A percentile compares a stretch with the other conserved stretches of the same genome.
phyloP scores from a whole-genome alignment of 345 rosid genomes.

The Camelina sativa region DNA sequence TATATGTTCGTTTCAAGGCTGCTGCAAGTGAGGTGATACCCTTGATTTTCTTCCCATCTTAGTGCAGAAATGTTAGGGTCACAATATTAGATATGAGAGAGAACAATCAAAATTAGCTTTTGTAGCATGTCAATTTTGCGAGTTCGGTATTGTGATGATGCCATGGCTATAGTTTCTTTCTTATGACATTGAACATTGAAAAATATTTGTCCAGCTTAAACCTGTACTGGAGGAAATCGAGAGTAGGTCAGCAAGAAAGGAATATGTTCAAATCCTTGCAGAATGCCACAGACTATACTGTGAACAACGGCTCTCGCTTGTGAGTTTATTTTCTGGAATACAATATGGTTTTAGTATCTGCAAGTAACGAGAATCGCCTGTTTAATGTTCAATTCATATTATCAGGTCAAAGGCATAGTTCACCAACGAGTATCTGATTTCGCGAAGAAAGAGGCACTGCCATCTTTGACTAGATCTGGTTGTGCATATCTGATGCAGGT shows the following conservation, averaged over 20 bases:
- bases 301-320: constrained; percentile 92
- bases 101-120: constrained; percentile 3
- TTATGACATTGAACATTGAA: not conserved
- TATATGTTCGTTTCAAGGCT: constrained; percentile 96
- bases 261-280: constrained; percentile 76
- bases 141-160: constrained; percentile 8
- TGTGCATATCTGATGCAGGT: constrained; percentile 98
- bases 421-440: constrained; percentile 87
- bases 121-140: constrained; percentile 20
- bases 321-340: constrained; percentile 47
- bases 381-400: constrained; percentile 29
- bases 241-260: constrained; percentile 91
- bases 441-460: constrained; percentile 88
- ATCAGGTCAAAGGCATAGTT: constrained; percentile 85
- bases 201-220: constrained; percentile 70
- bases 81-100: constrained; percentile 14
- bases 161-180: constrained; percentile 1
- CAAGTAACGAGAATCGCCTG: constrained; percentile 20
- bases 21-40: constrained; percentile 85
- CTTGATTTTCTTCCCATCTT: constrained; percentile 20
- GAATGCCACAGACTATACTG: constrained; percentile 96
- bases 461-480: constrained; percentile 94
- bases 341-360: constrained; percentile 20
- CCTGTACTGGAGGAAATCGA: constrained; percentile 88
- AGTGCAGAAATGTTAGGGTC: constrained; percentile 8